Evolutionary conservation across 2,329 filamentous ascomycete species (phyloP).

Genomic region (Fusarium acutatum): DNA sequence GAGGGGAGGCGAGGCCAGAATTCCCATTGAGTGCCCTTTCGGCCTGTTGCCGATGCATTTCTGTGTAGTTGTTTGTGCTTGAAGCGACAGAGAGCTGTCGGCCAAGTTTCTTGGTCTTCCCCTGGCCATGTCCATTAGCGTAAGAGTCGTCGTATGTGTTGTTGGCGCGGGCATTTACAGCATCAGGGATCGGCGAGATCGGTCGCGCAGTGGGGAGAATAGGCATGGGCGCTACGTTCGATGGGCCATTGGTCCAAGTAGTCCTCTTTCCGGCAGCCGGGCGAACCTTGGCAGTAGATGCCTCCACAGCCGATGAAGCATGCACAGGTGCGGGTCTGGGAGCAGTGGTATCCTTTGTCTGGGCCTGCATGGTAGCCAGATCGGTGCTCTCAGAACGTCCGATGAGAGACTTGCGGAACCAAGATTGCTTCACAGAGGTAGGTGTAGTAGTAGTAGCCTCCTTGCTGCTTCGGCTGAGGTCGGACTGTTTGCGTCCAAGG

Average conservation of each 20-base stretch:
- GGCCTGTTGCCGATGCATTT: slow-evolving; percentile 88
- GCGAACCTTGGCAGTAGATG: slow-evolving; percentile 46
- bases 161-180: slow-evolving; percentile 88
- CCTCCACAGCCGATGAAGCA: slow-evolving; percentile 49
- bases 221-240: slow-evolving; percentile 87
- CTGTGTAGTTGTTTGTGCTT: slow-evolving; percentile 90
- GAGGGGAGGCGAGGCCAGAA: slow-evolving; percentile 77
- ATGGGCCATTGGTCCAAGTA: slow-evolving; percentile 88
- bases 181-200: slow-evolving; percentile 94
- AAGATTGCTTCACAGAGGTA: slow-evolving; percentile 85
- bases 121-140: slow-evolving; percentile 56
- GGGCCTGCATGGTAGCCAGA: slow-evolving; percentile 58
- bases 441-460: slow-evolving; percentile 66
- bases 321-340: slow-evolving; percentile 57
- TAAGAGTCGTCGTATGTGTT: slow-evolving; percentile 64
- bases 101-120: slow-evolving; percentile 90
- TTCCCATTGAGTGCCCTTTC: slow-evolving; percentile 89
- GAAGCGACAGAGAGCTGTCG: slow-evolving; percentile 93
- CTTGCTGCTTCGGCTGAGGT: slow-evolving; percentile 74
- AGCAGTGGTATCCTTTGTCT: slow-evolving; percentile 56
- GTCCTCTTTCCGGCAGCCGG: slow-evolving; percentile 78
- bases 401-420: slow-evolving; percentile 96
- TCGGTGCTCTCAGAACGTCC: slow-evolving; percentile 77
- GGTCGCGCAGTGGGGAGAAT: slow-evolving; percentile 95
- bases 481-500: slow-evolving; percentile 89